Conservation (phyloP, 495 filamentous ascomycete species). For the Penicillium coprophilum region DNA sequence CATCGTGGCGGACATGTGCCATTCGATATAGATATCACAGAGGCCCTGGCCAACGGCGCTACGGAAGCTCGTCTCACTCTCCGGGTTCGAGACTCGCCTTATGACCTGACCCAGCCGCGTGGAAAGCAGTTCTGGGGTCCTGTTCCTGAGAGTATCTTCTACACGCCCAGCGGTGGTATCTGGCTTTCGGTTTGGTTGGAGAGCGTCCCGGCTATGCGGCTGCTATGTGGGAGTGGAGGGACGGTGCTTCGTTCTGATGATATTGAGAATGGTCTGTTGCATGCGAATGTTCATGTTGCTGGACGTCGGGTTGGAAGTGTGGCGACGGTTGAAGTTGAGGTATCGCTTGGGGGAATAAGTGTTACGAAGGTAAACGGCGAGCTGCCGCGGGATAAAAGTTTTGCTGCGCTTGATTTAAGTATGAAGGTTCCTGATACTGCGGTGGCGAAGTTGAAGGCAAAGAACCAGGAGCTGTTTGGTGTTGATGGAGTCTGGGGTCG, state of each 20-base stretch:
- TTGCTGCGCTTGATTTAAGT: slow-evolving; percentile 24
- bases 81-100: slow-evolving; percentile 34
- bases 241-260: slow-evolving; percentile 37
- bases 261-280: slow-evolving; percentile 28
- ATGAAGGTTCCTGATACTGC: slow-evolving; percentile 19
- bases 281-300: slow-evolving; percentile 26
- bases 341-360: slow-evolving; percentile 18
- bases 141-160: slow-evolving; percentile 43
- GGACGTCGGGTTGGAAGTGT: slow-evolving; percentile 16
- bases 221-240: slow-evolving; percentile 31
- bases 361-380: slow-evolving; percentile 18
- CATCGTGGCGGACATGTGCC: slow-evolving; percentile 42
- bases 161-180: slow-evolving; percentile 40
- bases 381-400: slow-evolving; percentile 22
- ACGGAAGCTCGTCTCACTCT: slow-evolving; percentile 24
- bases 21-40: slow-evolving; percentile 38
- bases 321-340: slow-evolving; percentile 29
- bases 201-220: slow-evolving; percentile 32
- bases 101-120: slow-evolving; percentile 39
- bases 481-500: slow-evolving; percentile 28
- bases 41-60: slow-evolving; percentile 15
- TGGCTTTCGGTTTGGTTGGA: slow-evolving; percentile 42
- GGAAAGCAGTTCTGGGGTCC: slow-evolving; percentile 44
- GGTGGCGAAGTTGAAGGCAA: slow-evolving; percentile 6
- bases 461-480: slow-evolving; percentile 15